Conservation (phyloP, 2,329 filamentous ascomycete genomes). For the Xylaria arbuscula region DNA sequence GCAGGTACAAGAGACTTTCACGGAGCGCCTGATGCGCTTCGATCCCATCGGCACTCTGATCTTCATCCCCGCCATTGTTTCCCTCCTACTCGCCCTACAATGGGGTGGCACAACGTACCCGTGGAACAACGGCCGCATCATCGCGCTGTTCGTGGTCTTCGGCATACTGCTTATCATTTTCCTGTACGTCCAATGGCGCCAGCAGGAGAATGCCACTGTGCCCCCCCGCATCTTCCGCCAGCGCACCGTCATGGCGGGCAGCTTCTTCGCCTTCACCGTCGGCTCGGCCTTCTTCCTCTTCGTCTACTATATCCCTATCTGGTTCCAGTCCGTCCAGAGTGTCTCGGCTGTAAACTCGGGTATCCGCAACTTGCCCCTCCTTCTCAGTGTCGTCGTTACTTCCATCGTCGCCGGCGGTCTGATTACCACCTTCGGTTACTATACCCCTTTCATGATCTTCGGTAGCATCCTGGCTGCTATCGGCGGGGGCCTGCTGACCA, state of each 20-base stretch:
- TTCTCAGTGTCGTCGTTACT: conserved; percentile 53
- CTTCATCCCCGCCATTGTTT: conserved; percentile 54
- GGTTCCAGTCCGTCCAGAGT: conserved; percentile 60
- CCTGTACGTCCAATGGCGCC: conserved; percentile 51
- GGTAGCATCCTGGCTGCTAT: conserved; percentile 49
- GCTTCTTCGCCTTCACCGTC: conserved; percentile 52
- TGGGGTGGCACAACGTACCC: conserved; percentile 56
- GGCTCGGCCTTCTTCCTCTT: conserved; percentile 49
- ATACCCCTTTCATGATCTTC: conserved; percentile 57
- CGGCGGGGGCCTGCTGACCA: conserved; percentile 56
- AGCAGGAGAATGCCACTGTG: conserved; percentile 54
- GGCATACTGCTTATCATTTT: conserved; percentile 52
- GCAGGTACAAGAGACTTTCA: conserved; percentile 31
- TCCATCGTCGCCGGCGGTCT: conserved; percentile 51
- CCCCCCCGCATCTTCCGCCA: conserved; percentile 55
- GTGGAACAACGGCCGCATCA: conserved; percentile 54
- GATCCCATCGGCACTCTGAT: conserved; percentile 46
- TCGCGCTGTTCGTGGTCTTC: conserved; percentile 59
- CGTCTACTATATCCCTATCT: conserved; percentile 56
- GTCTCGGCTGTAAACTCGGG: conserved; percentile 53
- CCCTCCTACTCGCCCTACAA: conserved; percentile 60
- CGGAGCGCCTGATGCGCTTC: conserved; percentile 43
- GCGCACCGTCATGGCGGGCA: conserved; percentile 50
- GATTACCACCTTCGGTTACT: conserved; percentile 57
- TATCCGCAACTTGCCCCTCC: conserved; percentile 55